Base-by-base conservation (phyloP, 768 basidiomycete species). In the Russula sp. region DNA sequence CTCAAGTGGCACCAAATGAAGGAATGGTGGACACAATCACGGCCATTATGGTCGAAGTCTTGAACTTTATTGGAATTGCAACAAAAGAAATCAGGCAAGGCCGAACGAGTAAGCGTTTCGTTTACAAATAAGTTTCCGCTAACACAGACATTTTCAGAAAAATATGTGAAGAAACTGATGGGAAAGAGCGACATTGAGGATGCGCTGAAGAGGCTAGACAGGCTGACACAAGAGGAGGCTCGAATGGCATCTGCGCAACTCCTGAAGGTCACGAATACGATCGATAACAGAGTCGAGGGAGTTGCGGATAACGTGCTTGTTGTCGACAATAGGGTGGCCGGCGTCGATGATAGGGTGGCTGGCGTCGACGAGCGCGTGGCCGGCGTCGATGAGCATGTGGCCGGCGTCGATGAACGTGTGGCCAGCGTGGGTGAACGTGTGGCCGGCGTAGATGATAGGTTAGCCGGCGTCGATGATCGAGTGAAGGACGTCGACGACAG, bases 41-140 rank as follows among this genome's bases (percentile, higher is more conserved):
- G 0, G 13, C 16, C 10, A 42, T 49, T 7, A 56, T 56, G 54
- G 54, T 30, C 0, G 61, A 62, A 20, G 34, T 62, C 5, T 34
- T 62, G 1, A 40, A 22, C 4, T 40, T 56, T 26, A 36, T 56
- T 44, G 44, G n/a, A 16, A 56, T 32, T 26, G 26, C 48, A 7
- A 62, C 61, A 18, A 62, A 56, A 5, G 42, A 50, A 3, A n/a
- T 56, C 2, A 48, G 56, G 3, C 22, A 49, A 26, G 18, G 54
- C n/a, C 28, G 11, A 18, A 22, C 9, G 3, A 56, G 61, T 62
- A 36, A 49, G 61, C 36, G 0, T 4, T 26, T 20, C 7, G 2
- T 24, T 2, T 11, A n/a, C 10, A 40, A n/a, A 28, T 4, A 30
- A 16, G 6, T 28, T 9, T 0, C 5, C 11, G 7, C n/a, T 20